Evolutionary conservation across 2,329 filamentous ascomycete species (phyloP), one percentile per base, ranked within the genome.

Genomic region (Microdochium trichocladiopsis): DNA sequence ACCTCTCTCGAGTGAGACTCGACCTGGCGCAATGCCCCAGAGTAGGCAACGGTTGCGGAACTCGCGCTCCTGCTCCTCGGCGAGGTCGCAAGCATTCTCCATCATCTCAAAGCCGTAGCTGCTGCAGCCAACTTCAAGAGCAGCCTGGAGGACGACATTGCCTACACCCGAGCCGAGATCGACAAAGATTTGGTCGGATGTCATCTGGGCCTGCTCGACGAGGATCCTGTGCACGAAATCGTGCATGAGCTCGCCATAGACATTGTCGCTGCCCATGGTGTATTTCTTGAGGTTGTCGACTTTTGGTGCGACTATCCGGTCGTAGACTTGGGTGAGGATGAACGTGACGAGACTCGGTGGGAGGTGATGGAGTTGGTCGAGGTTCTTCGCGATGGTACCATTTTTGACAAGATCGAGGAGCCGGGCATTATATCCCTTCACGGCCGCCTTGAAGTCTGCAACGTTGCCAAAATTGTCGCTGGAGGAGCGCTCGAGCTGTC

Each of bases 51-150:
- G 83, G n/a, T 88, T 84, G 53, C 78, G 76, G 61, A 99, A 96
- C 68, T 99, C 94, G 33, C 79, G 77, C 58, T 87, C 80, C 69
- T 97, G 94, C 24, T 84, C 78, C 24, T 87, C 83, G 8, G 90
- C 94, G 28, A 96, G 80, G 52, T 86, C 84, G 72, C 87, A 92
- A 2, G 92, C 90, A 55, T 94, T 95, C 53, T 87, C 80, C 90
- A 96, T 95, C 78, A 95, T 90, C 69, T 99, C 94, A 62, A 93
- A 96, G 25, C 94, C 94, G 86, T 91, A 96, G 68, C 88, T 93
- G 66, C 96, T 90, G 67, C 91, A 96, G 18, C 94, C 94, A 50
- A 93, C 84, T 68, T 99, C 90, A 21, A 99, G 79, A 0, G 94
- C 94, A 2, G 93, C 91, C 68, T 99, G 94, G 50, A 99, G 75